These are phyloP conservation scores for Penicillium argentinense DNA, from an alignment of 495 filamentous ascomycete genomes.

Conservation along the genomic window DNA sequence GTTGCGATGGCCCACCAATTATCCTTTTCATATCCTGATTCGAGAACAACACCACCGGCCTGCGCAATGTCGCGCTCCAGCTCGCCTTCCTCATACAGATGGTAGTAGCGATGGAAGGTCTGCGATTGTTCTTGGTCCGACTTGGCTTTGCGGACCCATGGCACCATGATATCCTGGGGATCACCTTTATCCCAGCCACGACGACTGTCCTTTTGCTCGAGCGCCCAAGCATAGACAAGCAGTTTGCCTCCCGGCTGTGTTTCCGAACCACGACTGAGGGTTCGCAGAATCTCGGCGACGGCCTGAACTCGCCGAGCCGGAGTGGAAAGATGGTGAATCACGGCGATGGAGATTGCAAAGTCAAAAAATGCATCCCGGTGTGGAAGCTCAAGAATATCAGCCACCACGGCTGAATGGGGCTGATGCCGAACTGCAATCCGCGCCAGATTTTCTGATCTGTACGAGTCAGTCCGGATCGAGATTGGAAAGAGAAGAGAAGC, in stretches of 20 bases:
- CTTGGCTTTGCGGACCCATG: conserved; percentile 73
- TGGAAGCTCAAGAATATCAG: conserved; percentile 68
- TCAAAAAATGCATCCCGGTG: conserved; percentile 72
- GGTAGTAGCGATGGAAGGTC: conserved; percentile 86
- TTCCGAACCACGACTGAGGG: conserved; percentile 49
- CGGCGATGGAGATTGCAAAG: conserved; percentile 93
- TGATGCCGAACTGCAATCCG: conserved; percentile 68
- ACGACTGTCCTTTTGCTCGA: conserved; percentile 87
- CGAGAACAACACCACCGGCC: conserved; percentile 74
- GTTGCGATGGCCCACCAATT: conserved; percentile 91
- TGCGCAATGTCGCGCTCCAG: conserved; percentile 74
- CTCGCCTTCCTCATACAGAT: conserved; percentile 85
- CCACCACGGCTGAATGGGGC: conserved; percentile 64
- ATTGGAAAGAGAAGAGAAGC: conserved; percentile 10
- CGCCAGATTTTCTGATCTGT: conserved; percentile 68
- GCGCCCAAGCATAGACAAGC: conserved; percentile 92
- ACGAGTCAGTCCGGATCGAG: conserved; percentile 18
- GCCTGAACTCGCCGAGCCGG: conserved; percentile 69
- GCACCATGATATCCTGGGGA: conserved; percentile 92
- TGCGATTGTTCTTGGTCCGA: conserved; percentile 26
- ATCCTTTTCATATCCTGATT: conserved; percentile 91
- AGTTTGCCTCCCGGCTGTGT: conserved; percentile 56
- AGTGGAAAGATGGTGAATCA: conserved; percentile 94
- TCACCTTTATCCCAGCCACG: conserved; percentile 88
- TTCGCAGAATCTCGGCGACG: conserved; percentile 68